Evolutionary conservation across 768 basidiomycete species (phyloP).

Genomic region (Tylopilus sp.): DNA sequence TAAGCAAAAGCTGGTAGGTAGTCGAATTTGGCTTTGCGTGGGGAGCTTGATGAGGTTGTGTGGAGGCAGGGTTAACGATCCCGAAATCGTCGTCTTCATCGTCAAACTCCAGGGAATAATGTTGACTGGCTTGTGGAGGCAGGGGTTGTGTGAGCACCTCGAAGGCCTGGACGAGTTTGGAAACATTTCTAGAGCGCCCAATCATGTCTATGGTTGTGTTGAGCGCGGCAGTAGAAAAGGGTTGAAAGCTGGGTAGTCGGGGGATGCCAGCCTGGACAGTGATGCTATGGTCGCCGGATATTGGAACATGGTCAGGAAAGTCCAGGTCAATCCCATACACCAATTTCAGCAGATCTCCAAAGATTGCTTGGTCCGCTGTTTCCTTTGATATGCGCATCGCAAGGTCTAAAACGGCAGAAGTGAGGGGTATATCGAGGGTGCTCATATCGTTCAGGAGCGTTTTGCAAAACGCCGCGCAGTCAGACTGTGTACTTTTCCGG

Average conservation of each 20-base stretch:
- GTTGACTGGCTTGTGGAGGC: conserved; percentile 43
- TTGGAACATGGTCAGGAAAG: conserved; percentile 64
- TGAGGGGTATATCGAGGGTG: conserved; percentile 43
- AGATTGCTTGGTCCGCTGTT: conserved; percentile 49
- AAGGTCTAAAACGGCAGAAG: conserved; percentile 62
- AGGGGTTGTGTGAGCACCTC: conserved; percentile 76
- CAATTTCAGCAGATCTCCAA: conserved; percentile 58
- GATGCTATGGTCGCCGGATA: conserved; percentile 14
- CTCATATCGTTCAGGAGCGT: conserved; percentile 60
- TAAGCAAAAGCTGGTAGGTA: conserved; percentile 60
- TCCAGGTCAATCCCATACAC: conserved; percentile 76
- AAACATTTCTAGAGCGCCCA: conserved; percentile 55
- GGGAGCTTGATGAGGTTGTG: conserved; percentile 34
- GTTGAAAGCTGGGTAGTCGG: conserved; percentile 31
- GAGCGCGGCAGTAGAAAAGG: conserved; percentile 61
- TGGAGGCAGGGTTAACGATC: conserved; percentile 35
- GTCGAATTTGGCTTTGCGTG: conserved; percentile 61
- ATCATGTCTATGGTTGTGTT: conserved; percentile 73
- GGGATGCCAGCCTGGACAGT: conserved; percentile 12
- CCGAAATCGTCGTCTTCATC: conserved; percentile 65
- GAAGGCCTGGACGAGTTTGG: conserved; percentile 70
- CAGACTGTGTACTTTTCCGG: conserved; percentile 34
- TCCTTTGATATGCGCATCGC: conserved; percentile 66
- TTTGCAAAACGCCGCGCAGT: conserved; percentile 46
- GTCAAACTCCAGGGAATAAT: conserved; percentile 55